Conservation (phyloP, 2,329 filamentous ascomycete species). For the Metarhizium brunneum region DNA sequence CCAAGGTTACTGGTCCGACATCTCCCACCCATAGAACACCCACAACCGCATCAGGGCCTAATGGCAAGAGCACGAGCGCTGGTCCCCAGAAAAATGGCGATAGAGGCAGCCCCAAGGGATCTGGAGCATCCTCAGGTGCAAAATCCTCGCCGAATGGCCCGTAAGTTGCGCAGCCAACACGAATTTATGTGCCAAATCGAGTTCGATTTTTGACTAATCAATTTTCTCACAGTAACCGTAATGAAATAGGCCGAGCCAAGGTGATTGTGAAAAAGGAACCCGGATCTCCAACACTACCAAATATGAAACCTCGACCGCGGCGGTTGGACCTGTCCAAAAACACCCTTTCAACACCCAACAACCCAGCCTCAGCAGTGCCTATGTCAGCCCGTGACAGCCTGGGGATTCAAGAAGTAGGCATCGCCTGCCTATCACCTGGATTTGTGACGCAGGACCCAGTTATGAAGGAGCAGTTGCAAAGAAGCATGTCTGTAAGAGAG, state of each 20-base stretch:
- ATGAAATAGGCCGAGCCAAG: conserved; percentile 47
- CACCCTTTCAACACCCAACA: conserved; percentile 38
- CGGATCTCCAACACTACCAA: conserved; percentile 69
- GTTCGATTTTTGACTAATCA: conserved; percentile 6
- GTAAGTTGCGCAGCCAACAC: conserved; percentile 33
- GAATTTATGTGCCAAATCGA: not conserved
- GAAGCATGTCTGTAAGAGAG: conserved; percentile 86
- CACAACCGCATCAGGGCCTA: conserved; percentile 17
- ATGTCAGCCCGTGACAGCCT: conserved; percentile 72
- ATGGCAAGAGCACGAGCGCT: conserved; percentile 26
- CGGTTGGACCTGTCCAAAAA: conserved; percentile 70
- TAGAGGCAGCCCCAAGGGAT: conserved; percentile 44
- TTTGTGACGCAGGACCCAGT: conserved; percentile 95
- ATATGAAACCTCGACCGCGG: conserved; percentile 54
- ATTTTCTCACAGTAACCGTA: conserved; percentile 29
- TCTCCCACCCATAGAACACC: conserved; percentile 36
- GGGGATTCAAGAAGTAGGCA: conserved; percentile 82
- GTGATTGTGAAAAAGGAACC: conserved; percentile 97
- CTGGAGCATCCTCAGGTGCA: conserved; percentile 23
- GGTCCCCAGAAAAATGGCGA: conserved; percentile 37
- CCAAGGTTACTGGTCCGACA: not conserved
- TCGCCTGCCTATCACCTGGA: conserved; percentile 89
- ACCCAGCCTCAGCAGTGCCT: conserved; percentile 56
- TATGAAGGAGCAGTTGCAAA: conserved; percentile 90
- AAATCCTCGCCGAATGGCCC: conserved; percentile 51